Conservation (phyloP, 345 rosid species). For the Odontarrhena argentea region DNA sequence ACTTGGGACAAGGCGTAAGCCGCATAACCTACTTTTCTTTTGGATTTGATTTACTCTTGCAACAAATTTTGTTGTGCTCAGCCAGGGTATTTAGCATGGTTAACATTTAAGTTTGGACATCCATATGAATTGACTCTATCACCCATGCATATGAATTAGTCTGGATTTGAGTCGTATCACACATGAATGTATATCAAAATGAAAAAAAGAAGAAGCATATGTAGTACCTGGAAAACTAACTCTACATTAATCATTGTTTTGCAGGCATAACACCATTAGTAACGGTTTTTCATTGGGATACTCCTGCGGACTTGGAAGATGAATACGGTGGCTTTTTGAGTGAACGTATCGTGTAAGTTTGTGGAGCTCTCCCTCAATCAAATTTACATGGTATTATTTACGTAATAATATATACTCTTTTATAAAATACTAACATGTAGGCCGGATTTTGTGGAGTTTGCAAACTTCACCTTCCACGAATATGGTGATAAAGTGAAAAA, state of each 20-base stretch:
- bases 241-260: constrained; percentile 2
- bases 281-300: constrained; percentile 63
- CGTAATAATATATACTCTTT: background rate
- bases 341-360: constrained; percentile 47
- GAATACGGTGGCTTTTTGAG: constrained; percentile 55
- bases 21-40: no score
- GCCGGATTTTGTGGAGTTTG: constrained; percentile 45
- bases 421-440: constrained; percentile 26
- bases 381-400: background rate
- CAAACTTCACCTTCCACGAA: constrained; percentile 45
- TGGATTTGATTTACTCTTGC: no score
- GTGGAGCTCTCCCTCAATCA: background rate
- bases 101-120: no score
- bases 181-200: no score
- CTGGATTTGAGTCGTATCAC: no score
- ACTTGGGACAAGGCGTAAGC: no score
- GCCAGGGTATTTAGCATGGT: no score
- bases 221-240: constrained; percentile 9
- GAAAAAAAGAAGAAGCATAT: background rate
- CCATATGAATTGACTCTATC: no score
- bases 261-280: constrained; percentile 49
- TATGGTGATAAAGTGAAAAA: constrained; percentile 57
- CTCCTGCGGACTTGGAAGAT: constrained; percentile 52
- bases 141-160: no score
- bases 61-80: no score